Conservation (phyloP, 2,329 filamentous ascomycete genomes). For the Fusarium luffae region DNA sequence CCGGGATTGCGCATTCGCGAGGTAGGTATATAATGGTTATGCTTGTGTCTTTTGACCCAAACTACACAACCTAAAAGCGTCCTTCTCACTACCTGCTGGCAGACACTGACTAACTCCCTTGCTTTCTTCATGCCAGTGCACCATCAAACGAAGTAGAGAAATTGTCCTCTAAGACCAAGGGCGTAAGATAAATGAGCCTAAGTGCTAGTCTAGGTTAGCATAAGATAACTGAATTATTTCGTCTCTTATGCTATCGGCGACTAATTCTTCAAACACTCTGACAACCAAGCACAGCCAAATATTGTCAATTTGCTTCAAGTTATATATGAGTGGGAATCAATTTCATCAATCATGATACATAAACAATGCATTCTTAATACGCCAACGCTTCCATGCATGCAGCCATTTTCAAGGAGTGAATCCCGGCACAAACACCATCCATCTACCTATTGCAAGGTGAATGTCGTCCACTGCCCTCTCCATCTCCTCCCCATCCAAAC, state of each 20-base stretch:
- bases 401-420: slow-evolving; percentile 18
- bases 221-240: background rate
- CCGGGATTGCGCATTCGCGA: too few species aligned
- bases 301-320: background rate
- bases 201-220: background rate
- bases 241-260: background rate
- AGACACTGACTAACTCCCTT: too few species aligned
- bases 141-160: too few species aligned
- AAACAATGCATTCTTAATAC: slow-evolving; percentile 20
- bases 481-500: slow-evolving; percentile 61
- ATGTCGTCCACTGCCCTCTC: slow-evolving; percentile 7
- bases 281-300: background rate
- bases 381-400: slow-evolving; percentile 27
- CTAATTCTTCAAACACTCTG: too few species aligned
- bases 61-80: background rate
- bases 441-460: slow-evolving; percentile 14
- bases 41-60: too few species aligned
- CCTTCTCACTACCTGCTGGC: background rate
- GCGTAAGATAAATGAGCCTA: too few species aligned
- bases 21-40: too few species aligned
- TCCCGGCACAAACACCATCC: background rate
- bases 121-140: too few species aligned
- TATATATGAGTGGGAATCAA: slow-evolving; percentile 19
- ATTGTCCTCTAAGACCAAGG: too few species aligned
- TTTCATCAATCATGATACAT: slow-evolving; percentile 27